Base-by-base conservation (phyloP, 1,139 yeast species). In the Yamadazyma songkhlaensis region DNA sequence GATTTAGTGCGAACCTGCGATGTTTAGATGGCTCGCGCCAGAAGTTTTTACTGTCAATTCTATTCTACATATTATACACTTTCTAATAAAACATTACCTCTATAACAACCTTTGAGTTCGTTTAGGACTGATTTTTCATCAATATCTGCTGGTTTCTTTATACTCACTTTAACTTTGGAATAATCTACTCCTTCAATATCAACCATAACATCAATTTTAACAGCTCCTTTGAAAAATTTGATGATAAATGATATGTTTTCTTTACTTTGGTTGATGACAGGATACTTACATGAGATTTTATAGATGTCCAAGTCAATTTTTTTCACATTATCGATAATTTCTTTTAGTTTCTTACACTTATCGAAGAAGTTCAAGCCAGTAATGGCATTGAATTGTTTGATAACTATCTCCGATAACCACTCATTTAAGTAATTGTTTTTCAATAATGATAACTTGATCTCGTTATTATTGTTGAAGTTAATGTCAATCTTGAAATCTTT, bases 261-360 rank as follows among this genome's bases (percentile, higher is more conserved):
- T 11, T 8, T 38, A 10, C 38, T 25, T 17, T 39, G 22, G 23
- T 50, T 33, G 6, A 42, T 31, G 4, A 59, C 40, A 1, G 72
- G 72, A 40, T 46, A 61, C 35, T 54, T 59, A 24, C 62, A 44
- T 3, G 64, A 54, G 4, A 64, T 44, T 31, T 51, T 54, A 49
- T 54, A 57, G 4, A 67, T 43, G 25, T 59, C 65, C 4, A 37
- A 20, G 44, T 67, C 72, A 4, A 67, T 36, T 13, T 39, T 35
- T 24, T 45, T 46, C 13, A 62, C 46, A 14, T 38, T 36, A n/a
- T 38, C 41, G 12, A 47, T 38, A n/a, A 45, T 37, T 3, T 14
- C 11, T 21, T 47, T 46, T 9, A 45, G 37, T 20, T 28, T 38
- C 2, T 35, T 33, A 61, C 68, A 66, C 14, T 43, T 32, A 2